phyloP scores from a whole-genome alignment of 1,284 basidiomycete species.

The Ganoderma sinense region DNA sequence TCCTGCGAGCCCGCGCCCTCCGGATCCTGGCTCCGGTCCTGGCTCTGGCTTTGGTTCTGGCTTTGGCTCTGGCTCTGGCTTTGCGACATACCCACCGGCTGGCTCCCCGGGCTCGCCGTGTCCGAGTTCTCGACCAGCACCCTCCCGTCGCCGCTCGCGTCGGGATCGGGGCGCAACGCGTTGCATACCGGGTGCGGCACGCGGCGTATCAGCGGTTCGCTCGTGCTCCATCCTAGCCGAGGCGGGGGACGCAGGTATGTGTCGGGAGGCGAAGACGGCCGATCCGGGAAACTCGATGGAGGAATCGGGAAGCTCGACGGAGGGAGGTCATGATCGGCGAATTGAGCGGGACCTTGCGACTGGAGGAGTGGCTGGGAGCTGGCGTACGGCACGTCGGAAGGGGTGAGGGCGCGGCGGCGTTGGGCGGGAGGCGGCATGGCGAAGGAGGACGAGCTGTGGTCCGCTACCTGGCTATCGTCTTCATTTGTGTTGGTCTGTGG shows the following conservation, averaged over 20 bases:
- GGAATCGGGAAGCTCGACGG: slow-evolving; percentile 23
- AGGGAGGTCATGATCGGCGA: slow-evolving; percentile 11
- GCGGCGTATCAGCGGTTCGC: slow-evolving; percentile 17
- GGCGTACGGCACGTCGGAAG: slow-evolving; percentile 17
- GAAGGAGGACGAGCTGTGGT: not conserved
- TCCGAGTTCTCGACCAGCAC: slow-evolving; percentile 63
- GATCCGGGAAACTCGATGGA: slow-evolving; percentile 11
- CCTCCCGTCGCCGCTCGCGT: slow-evolving; percentile 42
- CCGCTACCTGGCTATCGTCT: not conserved
- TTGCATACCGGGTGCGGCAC: slow-evolving; percentile 25
- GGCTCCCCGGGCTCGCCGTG: slow-evolving; percentile 43
- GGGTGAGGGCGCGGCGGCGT: slow-evolving; percentile 1
- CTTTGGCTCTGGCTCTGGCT: slow-evolving; percentile 24
- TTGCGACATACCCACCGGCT: slow-evolving; percentile 15
- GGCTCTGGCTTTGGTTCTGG: slow-evolving; percentile 20
- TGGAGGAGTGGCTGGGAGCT: slow-evolving; percentile 13
- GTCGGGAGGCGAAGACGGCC: slow-evolving; percentile 18
- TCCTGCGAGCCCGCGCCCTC: slow-evolving; percentile 18
- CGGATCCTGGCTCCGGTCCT: slow-evolving; percentile 1
- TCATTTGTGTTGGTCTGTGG: not conserved
- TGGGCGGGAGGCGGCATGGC: slow-evolving; percentile 22
- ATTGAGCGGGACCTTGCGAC: not conserved
- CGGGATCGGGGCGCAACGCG: slow-evolving; percentile 23
- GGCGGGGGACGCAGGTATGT: not conserved
- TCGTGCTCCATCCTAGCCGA: slow-evolving; percentile 8